phyloP scores from a whole-genome alignment of 768 basidiomycete species.

The Rhizopogon vinicolor region DNA sequence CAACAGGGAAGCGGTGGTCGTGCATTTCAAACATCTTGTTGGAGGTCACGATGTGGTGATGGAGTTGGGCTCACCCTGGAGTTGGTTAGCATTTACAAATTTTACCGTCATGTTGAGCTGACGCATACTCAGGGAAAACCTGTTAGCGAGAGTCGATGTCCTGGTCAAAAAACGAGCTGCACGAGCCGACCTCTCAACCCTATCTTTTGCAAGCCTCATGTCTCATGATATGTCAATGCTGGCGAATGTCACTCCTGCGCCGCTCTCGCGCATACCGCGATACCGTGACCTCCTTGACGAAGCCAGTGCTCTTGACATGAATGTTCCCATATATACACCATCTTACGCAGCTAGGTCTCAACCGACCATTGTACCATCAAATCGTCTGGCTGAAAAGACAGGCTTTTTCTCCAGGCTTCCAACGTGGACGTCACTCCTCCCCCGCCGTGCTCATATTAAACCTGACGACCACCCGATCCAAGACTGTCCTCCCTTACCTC shows the following conservation, averaged over 20 bases:
- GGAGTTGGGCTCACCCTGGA: slow-evolving; percentile 50
- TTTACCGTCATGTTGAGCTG: background rate
- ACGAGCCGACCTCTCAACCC: slow-evolving; percentile 5
- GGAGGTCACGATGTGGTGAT: slow-evolving; percentile 40
- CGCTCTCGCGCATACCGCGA: slow-evolving; percentile 42
- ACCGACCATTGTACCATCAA: slow-evolving; percentile 1
- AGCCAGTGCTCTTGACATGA: slow-evolving; percentile 20
- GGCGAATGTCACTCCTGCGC: background rate
- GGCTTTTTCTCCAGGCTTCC: slow-evolving; percentile 59
- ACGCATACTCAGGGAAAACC: slow-evolving; percentile 8
- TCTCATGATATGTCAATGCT: background rate
- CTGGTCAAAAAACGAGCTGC: slow-evolving; percentile 22
- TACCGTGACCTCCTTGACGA: slow-evolving; percentile 44
- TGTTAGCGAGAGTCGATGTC: slow-evolving; percentile 26
- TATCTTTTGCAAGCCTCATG: background rate
- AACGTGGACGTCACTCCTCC: slow-evolving; percentile 34
- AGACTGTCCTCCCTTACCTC: slow-evolving; percentile 37
- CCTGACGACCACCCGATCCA: slow-evolving; percentile 41
- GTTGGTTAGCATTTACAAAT: slow-evolving; percentile 38
- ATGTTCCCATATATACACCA: slow-evolving; percentile 12
- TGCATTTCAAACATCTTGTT: slow-evolving; percentile 46
- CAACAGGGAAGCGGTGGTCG: slow-evolving; percentile 51
- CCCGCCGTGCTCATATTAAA: background rate
- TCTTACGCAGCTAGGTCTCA: slow-evolving; percentile 12
- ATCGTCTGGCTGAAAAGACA: slow-evolving; percentile 46